Conservation (phyloP, 1,284 basidiomycete genomes). For the Cutaneotrichosporon cutaneum region DNA sequence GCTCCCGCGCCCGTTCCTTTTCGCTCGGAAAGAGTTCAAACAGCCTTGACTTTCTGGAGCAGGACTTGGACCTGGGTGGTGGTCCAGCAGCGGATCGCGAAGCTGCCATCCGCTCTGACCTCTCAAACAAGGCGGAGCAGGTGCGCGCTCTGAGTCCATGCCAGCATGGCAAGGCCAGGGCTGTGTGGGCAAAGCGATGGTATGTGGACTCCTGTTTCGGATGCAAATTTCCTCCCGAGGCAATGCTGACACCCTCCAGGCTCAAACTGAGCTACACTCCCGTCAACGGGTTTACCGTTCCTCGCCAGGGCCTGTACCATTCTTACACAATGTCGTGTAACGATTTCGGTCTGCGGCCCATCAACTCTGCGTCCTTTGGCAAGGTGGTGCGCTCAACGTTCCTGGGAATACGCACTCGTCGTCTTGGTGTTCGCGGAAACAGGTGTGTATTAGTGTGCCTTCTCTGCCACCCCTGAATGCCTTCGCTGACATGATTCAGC, state of each 20-base stretch:
- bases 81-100: constrained; percentile 38
- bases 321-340: constrained; percentile 80
- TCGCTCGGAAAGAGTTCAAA: constrained; percentile 26
- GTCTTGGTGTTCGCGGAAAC: constrained; percentile 84
- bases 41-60: constrained; percentile 25
- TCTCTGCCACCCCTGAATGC: neutral
- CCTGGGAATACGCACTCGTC: constrained; percentile 87
- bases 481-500: constrained; percentile 17
- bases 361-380: constrained; percentile 89
- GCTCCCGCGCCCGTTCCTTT: constrained; percentile 25
- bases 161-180: constrained; percentile 42
- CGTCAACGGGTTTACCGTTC: constrained; percentile 48
- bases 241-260: constrained; percentile 27
- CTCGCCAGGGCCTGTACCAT: constrained; percentile 86
- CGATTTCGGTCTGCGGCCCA: constrained; percentile 58
- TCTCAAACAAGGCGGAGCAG: constrained; percentile 27
- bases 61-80: constrained; percentile 29
- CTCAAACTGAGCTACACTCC: constrained; percentile 40
- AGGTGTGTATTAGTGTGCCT: constrained; percentile 43
- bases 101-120: constrained; percentile 29
- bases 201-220: constrained; percentile 20
- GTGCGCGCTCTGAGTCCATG: constrained; percentile 23
- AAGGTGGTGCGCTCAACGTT: constrained; percentile 90
- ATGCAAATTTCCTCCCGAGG: neutral
- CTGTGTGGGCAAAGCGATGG: constrained; percentile 46